A percentile compares a stretch with the other conserved stretches of the same genome.
Conservation (phyloP, 1,139 yeast genomes). For the Zygotorulaspora mrakii region DNA sequence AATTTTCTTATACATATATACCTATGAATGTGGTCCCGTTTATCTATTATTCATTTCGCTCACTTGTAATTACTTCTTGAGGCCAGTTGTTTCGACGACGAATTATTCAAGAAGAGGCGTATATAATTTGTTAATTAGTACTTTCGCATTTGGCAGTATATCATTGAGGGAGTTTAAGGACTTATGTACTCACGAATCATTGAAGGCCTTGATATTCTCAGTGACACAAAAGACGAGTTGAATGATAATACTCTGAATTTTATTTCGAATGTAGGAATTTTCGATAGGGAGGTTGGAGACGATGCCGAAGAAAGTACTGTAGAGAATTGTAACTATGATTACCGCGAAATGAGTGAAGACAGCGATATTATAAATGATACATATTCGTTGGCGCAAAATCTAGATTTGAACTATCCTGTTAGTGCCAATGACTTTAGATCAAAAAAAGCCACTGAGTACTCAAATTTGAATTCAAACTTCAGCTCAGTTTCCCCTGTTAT, state of each 20-base stretch:
- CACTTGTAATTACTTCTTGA: neutral
- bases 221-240: slow-evolving; percentile 4
- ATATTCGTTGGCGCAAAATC: neutral
- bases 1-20: neutral
- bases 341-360: neutral
- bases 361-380: neutral
- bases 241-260: slow-evolving; percentile 4
- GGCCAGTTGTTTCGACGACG: too few species aligned
- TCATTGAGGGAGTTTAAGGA: neutral
- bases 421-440: slow-evolving; percentile 1
- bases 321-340: neutral
- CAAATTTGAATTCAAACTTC: too few species aligned
- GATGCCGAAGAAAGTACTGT: neutral
- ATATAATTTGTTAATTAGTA: too few species aligned
- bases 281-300: slow-evolving; percentile 1
- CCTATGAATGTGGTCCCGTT: too few species aligned
- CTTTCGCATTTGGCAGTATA: neutral
- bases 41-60: neutral
- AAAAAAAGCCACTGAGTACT: too few species aligned
- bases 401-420: slow-evolving; percentile 3
- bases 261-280: slow-evolving; percentile 1
- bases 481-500: neutral
- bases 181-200: slow-evolving; percentile 10
- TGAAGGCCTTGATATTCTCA: slow-evolving; percentile 8
- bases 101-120: neutral